phyloP scores from a whole-genome alignment of 768 basidiomycete species.

The Pisolithus sp. region DNA sequence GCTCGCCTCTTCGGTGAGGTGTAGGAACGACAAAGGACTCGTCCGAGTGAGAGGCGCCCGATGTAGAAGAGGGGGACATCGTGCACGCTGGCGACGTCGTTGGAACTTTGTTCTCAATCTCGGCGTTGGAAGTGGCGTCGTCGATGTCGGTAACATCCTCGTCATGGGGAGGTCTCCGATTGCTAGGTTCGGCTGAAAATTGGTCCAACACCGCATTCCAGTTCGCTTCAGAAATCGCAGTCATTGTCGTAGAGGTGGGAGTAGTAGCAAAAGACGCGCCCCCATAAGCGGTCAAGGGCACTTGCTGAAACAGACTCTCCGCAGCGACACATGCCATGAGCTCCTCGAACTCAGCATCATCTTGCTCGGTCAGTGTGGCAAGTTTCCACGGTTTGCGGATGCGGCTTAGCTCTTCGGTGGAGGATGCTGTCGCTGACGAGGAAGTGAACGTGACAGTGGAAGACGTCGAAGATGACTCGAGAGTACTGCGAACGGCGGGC shows the following conservation, averaged over 20 bases:
- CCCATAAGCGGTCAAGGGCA: not conserved
- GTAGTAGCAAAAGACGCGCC: too few species aligned
- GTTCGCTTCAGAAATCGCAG: not conserved
- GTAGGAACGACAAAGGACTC: conserved; percentile 4
- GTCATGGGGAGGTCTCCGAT: not conserved
- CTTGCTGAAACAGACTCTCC: not conserved
- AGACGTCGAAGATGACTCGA: too few species aligned
- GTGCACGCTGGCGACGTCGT: conserved; percentile 2
- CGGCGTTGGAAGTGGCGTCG: not conserved
- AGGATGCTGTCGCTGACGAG: not conserved
- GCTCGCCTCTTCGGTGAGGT: not conserved
- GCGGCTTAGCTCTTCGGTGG: not conserved
- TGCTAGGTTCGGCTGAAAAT: conserved; percentile 5
- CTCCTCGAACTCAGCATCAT: conserved; percentile 16
- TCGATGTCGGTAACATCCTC: too few species aligned
- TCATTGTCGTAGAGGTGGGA: too few species aligned
- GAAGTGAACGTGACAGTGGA: too few species aligned
- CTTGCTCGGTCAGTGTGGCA: conserved; percentile 22
- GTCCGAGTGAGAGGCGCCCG: conserved; percentile 3
- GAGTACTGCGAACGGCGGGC: too few species aligned
- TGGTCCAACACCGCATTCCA: conserved; percentile 19
- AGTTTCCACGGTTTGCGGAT: conserved; percentile 24
- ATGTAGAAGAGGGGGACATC: conserved; percentile 8
- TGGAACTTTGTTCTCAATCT: conserved; percentile 5
- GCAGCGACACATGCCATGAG: not conserved